Conservation (phyloP, 2,329 filamentous ascomycete species). For the Sporothrix protearum region DNA sequence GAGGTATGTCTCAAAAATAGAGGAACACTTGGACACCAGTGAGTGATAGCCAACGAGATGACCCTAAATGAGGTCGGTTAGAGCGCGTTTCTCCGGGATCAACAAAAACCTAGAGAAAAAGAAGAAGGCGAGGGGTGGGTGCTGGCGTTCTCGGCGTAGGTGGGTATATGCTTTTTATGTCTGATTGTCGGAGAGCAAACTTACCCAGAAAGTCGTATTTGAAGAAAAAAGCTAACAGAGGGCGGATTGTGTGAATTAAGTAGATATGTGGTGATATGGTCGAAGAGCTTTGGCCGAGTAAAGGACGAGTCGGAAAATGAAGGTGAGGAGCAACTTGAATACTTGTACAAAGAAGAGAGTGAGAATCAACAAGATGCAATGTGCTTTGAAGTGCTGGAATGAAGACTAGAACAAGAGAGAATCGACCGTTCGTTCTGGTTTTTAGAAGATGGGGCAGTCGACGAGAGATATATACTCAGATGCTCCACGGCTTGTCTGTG, state of each 20-base stretch:
- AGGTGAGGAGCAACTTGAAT: conserved; percentile 14
- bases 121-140: neutral
- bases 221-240: neutral
- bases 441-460: conserved; percentile 22
- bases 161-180: neutral
- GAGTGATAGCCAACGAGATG: neutral
- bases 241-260: neutral
- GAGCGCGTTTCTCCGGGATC: conserved; percentile 6
- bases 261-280: neutral
- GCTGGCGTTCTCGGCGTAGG: conserved; percentile 1
- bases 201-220: neutral
- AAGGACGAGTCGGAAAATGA: conserved; percentile 8
- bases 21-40: neutral
- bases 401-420: conserved; percentile 6
- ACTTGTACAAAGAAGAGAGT: conserved; percentile 12
- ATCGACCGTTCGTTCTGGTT: neutral
- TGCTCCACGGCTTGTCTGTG: conserved; percentile 12
- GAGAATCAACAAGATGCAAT: conserved; percentile 11
- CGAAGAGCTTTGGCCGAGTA: neutral
- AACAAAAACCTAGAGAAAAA: neutral
- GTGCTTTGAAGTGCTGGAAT: conserved; percentile 4
- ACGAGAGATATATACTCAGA: conserved; percentile 27
- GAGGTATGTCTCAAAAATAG: conserved; percentile 16
- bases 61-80: neutral
- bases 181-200: neutral